These are phyloP conservation scores for Aspergillus pseudoviridinutans DNA, from an alignment of 2,329 filamentous ascomycete species.

Conservation along the genomic window DNA sequence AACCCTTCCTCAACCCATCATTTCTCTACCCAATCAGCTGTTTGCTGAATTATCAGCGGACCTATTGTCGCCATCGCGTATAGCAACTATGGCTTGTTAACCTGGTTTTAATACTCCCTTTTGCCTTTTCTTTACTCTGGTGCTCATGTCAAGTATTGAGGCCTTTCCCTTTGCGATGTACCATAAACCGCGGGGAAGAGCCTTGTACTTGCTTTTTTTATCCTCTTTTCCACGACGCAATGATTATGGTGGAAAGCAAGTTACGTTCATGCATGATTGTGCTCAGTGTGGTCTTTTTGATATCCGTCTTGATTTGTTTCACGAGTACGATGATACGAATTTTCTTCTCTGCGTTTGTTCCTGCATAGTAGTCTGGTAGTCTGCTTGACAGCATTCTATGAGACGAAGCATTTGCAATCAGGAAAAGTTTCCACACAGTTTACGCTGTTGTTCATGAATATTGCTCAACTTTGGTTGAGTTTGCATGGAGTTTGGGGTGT, in stretches of 20 bases:
- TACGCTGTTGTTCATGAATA: constrained; percentile 13
- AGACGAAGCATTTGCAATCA: not conserved
- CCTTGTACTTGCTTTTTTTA: not conserved
- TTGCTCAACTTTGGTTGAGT: constrained; percentile 5
- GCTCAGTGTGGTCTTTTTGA: not conserved
- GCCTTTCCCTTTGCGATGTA: constrained; percentile 27
- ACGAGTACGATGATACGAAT: not conserved
- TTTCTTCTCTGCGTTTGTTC: not conserved
- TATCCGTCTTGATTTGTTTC: constrained; percentile 1
- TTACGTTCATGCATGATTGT: not conserved
- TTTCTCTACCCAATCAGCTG: not conserved
- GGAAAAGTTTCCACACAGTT: constrained; percentile 4
- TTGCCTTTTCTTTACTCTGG: not conserved
- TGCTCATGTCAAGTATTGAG: constrained; percentile 7
- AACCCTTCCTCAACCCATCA: not conserved
- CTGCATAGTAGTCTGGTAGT: constrained; percentile 1
- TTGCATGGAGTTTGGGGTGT: constrained; percentile 24
- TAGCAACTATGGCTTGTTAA: not conserved
- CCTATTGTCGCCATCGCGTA: not conserved
- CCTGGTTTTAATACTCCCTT: not conserved
- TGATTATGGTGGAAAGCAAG: not conserved
- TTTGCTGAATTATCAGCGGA: not conserved
- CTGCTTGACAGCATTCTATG: not conserved
- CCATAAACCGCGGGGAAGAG: constrained; percentile 31
- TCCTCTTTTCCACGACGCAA: constrained; percentile 1